These are phyloP conservation scores for Stemphylium vesicarium DNA, from an alignment of 2,329 filamentous ascomycete genomes.

Conservation along the genomic window DNA sequence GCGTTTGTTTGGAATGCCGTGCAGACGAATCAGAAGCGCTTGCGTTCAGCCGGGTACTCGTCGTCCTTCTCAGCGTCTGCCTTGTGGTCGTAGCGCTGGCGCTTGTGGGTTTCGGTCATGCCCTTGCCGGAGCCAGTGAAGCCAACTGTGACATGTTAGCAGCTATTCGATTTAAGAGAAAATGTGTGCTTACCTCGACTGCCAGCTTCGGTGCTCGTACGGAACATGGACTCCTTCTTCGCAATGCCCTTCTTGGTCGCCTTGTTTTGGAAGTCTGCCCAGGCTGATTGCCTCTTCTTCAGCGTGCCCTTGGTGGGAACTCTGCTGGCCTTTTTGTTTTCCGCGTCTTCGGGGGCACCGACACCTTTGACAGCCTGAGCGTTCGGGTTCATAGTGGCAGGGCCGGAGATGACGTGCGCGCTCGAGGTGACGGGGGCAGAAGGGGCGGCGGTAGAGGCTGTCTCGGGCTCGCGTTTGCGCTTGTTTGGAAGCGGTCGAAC, in stretches of 20 bases:
- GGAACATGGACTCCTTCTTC: constrained; percentile 97
- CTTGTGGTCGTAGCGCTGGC: constrained; percentile 80
- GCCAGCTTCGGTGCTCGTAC: constrained; percentile 84
- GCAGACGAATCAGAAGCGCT: constrained; percentile 9
- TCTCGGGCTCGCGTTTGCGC: constrained; percentile 82
- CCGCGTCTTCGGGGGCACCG: constrained; percentile 68
- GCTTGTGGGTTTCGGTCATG: constrained; percentile 89
- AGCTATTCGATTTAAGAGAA: neutral
- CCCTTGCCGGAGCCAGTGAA: constrained; percentile 94
- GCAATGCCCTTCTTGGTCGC: constrained; percentile 64
- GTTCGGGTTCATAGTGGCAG: constrained; percentile 70
- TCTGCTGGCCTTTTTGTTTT: constrained; percentile 71
- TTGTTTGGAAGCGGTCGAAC: constrained; percentile 47
- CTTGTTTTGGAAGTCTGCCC: constrained; percentile 90
- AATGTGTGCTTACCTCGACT: constrained; percentile 72
- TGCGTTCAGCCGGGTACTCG: constrained; percentile 17
- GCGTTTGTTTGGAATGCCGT: neutral
- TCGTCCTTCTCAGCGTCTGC: constrained; percentile 37
- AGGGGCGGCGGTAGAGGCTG: constrained; percentile 61
- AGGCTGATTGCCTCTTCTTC: constrained; percentile 88
- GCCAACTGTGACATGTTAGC: constrained; percentile 69
- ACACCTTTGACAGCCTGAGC: constrained; percentile 68
- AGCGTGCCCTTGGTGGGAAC: constrained; percentile 91
- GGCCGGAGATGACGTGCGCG: constrained; percentile 66
- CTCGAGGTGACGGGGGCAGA: constrained; percentile 48